Base-by-base conservation (phyloP, 1,284 basidiomycete species). In the Takashimella koratensis region DNA sequence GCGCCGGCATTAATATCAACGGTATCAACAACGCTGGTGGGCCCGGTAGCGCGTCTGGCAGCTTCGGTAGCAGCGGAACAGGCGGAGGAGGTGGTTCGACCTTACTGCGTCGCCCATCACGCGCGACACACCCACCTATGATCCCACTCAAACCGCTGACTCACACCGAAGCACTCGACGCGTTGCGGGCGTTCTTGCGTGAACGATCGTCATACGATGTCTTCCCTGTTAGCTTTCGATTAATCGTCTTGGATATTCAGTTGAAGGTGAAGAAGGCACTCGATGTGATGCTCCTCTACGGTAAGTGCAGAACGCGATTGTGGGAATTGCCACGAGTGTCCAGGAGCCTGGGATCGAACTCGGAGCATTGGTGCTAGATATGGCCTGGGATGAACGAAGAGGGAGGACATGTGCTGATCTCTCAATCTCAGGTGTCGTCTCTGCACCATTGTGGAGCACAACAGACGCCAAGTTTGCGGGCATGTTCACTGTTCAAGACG, bases 381-480 rank as follows among this genome's bases (percentile, higher is more conserved):
- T 46, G 45, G 49, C n/a, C 39, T 54, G 26, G 52, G n/a, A n/a
- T n/a, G n/a, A n/a, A n/a, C n/a, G n/a, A n/a, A n/a, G n/a, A n/a
- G n/a, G n/a, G n/a, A n/a, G n/a, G n/a, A n/a, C n/a, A n/a, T n/a
- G n/a, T n/a, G n/a, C n/a, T n/a, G n/a, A n/a, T n/a, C n/a, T n/a
- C n/a, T n/a, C 49, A 12, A 20, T 30, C 16, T 23, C 66, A 95
- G 93, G 92, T 58, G 93, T 98, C 53, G 95, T 98, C 4, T 98
- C 95, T 4, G 96, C 96, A 3, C 95, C 96, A 3, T 79, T 98
- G n/a, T 99, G 95, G 90, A 93, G 95, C 78, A 93, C 90, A 71
- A 86, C 90, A 57, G 85, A 83, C 57, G 92, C 90, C 2, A 83
- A 81, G 49, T 97, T 97, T 67, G 90, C 90, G 3, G 76, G 93